phyloP scores from a whole-genome alignment of 108 stramenopile genomes.

The Bacterosira constricta region DNA sequence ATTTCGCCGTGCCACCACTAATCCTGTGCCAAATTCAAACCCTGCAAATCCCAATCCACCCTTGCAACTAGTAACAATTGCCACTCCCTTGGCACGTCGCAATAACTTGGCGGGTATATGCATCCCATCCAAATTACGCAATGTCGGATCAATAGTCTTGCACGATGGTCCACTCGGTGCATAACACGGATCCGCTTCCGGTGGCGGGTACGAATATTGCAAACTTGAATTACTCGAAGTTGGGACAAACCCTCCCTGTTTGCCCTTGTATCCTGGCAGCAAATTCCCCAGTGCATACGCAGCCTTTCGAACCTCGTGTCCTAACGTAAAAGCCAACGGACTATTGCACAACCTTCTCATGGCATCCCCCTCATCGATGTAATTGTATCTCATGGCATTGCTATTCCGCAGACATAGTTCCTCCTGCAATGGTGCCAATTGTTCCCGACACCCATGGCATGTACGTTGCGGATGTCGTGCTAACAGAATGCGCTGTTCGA shows the following conservation, averaged over 20 bases:
- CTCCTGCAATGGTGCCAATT: conserved; percentile 68
- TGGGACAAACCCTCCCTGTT: not conserved
- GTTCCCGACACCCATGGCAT: conserved; percentile 57
- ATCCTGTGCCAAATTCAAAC: conserved; percentile 87
- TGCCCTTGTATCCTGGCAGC: conserved; percentile 52
- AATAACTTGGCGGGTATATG: conserved; percentile 78
- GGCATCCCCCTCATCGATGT: conserved; percentile 76
- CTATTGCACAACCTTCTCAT: conserved; percentile 66
- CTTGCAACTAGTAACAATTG: conserved; percentile 81
- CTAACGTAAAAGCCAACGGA: conserved; percentile 88
- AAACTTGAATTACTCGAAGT: too few species aligned
- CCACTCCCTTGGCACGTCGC: conserved; percentile 79
- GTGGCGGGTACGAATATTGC: conserved; percentile 28
- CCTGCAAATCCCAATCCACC: conserved; percentile 86
- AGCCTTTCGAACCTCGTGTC: conserved; percentile 90
- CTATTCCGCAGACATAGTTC: conserved; percentile 67
- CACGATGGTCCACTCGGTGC: conserved; percentile 12
- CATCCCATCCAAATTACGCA: conserved; percentile 77
- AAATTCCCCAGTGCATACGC: conserved; percentile 87
- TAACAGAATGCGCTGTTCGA: conserved; percentile 68
- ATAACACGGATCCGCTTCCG: conserved; percentile 18
- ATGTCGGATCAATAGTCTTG: conserved; percentile 58
- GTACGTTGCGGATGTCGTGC: conserved; percentile 74
- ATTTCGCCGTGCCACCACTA: conserved; percentile 77
- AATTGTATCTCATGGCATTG: conserved; percentile 87